These are phyloP conservation scores for Histomonas meleagridis DNA, from an alignment of 208 protist genomes.

Conservation along the genomic window DNA sequence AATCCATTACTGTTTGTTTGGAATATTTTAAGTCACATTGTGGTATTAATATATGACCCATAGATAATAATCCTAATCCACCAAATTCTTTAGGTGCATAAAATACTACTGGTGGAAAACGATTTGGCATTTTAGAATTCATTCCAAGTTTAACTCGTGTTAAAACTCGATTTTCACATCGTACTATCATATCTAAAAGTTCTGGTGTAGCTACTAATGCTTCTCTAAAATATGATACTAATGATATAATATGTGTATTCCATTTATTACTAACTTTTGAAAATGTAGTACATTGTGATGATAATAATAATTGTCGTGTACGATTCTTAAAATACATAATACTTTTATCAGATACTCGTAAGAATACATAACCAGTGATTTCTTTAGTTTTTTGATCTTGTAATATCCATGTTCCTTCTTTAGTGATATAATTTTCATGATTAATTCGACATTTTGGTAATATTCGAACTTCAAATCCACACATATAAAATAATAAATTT, in stretches of 20 bases:
- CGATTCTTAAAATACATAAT: conserved; percentile 92
- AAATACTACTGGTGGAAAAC: conserved; percentile 98
- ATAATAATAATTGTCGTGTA: conserved; percentile 93
- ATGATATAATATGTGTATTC: conserved; percentile 96
- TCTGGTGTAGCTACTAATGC: conserved; percentile 83
- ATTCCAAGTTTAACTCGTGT: conserved; percentile 99
- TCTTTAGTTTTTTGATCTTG: conserved; percentile 94
- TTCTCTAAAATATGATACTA: conserved; percentile 99
- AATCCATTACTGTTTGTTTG: conserved; percentile 85
- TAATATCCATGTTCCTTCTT: conserved; percentile 96
- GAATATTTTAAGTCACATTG: conserved; percentile 90
- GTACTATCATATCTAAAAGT: conserved; percentile 93
- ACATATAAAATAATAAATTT: conserved; percentile 98
- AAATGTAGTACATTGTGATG: conserved; percentile 96
- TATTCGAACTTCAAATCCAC: conserved; percentile 83
- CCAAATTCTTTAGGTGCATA: conserved; percentile 69
- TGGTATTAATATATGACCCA: conserved; percentile 98
- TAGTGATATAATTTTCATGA: conserved; percentile 67
- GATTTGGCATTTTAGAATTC: conserved; percentile 98
- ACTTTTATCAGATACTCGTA: conserved; percentile 84
- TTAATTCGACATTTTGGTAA: conserved; percentile 73
- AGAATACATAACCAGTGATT: conserved; percentile 90
- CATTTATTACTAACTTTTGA: conserved; percentile 99
- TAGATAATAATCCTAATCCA: conserved; percentile 96
- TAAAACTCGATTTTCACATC: conserved; percentile 99